Base-by-base conservation (phyloP, 2,329 filamentous ascomycete genomes). In the Xylariomycetidae sp. region DNA sequence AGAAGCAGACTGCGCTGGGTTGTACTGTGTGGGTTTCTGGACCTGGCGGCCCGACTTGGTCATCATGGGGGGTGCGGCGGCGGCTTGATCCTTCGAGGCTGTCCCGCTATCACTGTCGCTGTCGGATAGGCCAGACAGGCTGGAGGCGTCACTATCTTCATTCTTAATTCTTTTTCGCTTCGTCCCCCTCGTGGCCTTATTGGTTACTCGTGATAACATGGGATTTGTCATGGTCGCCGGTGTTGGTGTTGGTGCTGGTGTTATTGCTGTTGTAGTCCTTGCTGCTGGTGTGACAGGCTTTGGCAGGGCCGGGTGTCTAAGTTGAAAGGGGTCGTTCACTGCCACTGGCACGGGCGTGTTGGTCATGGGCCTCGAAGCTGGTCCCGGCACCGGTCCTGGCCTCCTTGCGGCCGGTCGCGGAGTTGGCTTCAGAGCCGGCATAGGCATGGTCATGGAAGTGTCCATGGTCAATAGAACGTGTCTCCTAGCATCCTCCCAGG, bases 11-110 rank as follows among this genome's bases (percentile, higher is more conserved):
- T 74, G 62, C 6, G 72, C 61, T 31, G 82, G 77, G 44, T 82
- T 70, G 61, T 79, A 79, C 41, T 73, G 64, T 38, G 77, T 62
- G 28, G 83, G 77, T 60, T 81, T 82, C 40, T 74, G 78, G 22
- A 88, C 74, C 38, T 81, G 77, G 41, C 85, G 75, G 23, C 85
- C 85, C 14, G 83, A 89, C 53, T 87, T 85, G 8, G 85, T 88
- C 53, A 75, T 80, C 18, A 78, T 85, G 4, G 75, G 71, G 13
- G 75, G 63, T 13, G 70, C 69, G 8, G 20, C n/a, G n/a, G 75
- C 63, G 14, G 70, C 69, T 7, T 72, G 73, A 12, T 46, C 48
- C 18, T 46, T 44, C 14, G 40, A 36, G 13, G 38, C n/a, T 8
- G 37, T 34, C 13, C 37, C 30, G 5, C 28, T 35, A 2, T 48